These are phyloP conservation scores for Colletotrichum magnum DNA, from an alignment of 2,329 filamentous ascomycete genomes.

Conservation along the genomic window DNA sequence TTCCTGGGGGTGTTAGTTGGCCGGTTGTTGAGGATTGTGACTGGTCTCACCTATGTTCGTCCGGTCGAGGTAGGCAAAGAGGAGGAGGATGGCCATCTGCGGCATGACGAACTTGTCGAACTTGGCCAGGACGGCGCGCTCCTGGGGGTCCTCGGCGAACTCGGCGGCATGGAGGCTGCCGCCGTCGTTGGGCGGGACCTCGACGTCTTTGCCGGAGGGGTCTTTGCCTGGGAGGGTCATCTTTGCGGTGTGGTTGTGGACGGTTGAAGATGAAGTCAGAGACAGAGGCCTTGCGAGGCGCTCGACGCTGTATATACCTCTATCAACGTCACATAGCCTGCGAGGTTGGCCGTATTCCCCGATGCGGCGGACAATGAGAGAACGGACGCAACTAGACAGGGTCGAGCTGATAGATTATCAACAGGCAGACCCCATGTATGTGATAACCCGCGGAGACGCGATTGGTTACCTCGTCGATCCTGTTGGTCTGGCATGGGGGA, in stretches of 20 bases:
- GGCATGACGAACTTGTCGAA: conserved; percentile 41
- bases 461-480: background rate
- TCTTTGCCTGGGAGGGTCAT: conserved; percentile 10
- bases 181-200: background rate
- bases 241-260: background rate
- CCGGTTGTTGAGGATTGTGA: background rate
- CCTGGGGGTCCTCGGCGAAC: conserved; percentile 6
- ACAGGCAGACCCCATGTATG: background rate
- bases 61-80: conserved; percentile 38
- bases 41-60: conserved; percentile 40
- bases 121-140: conserved; percentile 37
- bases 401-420: background rate
- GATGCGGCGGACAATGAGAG: background rate
- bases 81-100: conserved; percentile 37
- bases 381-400: background rate
- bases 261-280: background rate
- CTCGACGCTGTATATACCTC: background rate
- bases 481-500: background rate
- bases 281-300: background rate
- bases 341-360: background rate
- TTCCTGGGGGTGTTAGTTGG: conserved; percentile 31
- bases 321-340: background rate
- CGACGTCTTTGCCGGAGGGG: background rate
- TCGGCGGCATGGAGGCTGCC: conserved; percentile 11
- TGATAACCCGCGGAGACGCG: background rate